These are phyloP conservation scores for Ustilago crameri DNA, from an alignment of 1,284 basidiomycete genomes.

Conservation along the genomic window DNA sequence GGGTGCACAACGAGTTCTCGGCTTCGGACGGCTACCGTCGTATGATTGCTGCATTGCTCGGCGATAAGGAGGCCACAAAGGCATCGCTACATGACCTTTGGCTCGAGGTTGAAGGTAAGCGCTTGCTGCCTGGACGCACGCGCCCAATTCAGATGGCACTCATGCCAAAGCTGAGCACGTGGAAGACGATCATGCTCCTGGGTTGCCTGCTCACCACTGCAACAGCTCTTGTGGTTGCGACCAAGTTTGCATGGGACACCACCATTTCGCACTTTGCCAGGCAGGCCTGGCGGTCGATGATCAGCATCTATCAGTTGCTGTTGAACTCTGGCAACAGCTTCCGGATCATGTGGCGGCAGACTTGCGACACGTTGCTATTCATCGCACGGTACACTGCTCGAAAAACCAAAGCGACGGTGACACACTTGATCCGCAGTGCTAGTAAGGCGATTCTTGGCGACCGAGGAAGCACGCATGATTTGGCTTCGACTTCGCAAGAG, in stretches of 20 bases:
- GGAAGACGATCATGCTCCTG: conserved; percentile 29
- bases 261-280: conserved; percentile 32
- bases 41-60: conserved; percentile 35
- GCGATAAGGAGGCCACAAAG: conserved; percentile 20
- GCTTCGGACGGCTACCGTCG: conserved; percentile 47
- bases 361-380: conserved; percentile 14
- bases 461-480: conserved; percentile 4
- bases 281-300: conserved; percentile 33
- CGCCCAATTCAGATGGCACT: conserved; percentile 34
- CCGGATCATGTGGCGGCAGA: conserved; percentile 32
- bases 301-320: conserved; percentile 32
- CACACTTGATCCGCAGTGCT: conserved; percentile 8
- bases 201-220: conserved; percentile 25
- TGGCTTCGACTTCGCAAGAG: conserved; percentile 5
- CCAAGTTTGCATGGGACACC: conserved; percentile 33
- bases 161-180: conserved; percentile 15
- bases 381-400: conserved; percentile 22
- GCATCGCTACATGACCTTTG: conserved; percentile 31
- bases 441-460: conserved; percentile 7
- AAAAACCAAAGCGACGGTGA: conserved; percentile 4
- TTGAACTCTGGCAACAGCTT: conserved; percentile 25
- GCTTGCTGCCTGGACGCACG: conserved; percentile 36
- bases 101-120: conserved; percentile 15
- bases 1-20: conserved; percentile 41
- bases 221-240: conserved; percentile 23